phyloP scores from a whole-genome alignment of 306 rosid genomes.

The Prunus persica region DNA sequence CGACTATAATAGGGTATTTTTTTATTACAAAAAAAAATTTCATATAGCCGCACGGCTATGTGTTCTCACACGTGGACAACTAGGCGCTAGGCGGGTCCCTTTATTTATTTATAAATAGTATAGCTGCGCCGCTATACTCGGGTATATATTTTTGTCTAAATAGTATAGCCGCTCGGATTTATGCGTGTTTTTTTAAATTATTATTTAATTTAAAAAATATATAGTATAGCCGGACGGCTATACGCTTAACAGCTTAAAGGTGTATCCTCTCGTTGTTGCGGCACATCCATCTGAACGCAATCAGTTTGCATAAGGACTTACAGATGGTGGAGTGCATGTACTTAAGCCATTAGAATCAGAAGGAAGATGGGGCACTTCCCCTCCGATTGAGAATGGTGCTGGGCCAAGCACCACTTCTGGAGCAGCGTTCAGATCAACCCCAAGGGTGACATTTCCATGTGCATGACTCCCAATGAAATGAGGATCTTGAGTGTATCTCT shows the following conservation, averaged over 20 bases:
- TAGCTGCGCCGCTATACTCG: no score
- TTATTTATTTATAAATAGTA: no score
- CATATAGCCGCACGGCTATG: no score
- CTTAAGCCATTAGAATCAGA: constrained; percentile 89
- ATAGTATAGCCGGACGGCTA: no score
- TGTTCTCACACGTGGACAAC: no score
- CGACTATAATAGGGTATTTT: no score
- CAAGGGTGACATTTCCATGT: constrained; percentile 55
- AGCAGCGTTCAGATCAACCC: constrained; percentile 65
- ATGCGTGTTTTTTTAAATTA: no score
- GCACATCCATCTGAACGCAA: constrained; percentile 94
- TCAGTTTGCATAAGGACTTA: constrained; percentile 90
- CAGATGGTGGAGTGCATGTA: constrained; percentile 85
- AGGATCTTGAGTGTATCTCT: constrained; percentile 38
- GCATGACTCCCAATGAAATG: constrained; percentile 20
- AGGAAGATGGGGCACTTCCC: constrained; percentile 95
- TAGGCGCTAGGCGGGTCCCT: no score
- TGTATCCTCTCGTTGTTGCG: constrained; percentile 79
- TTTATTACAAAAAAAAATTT: no score
- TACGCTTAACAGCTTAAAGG: constrained; percentile 56
- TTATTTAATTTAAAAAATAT: no score
- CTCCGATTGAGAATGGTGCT: constrained; percentile 86
- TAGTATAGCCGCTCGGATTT: no score
- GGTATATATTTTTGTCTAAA: no score
- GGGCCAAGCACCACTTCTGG: constrained; percentile 79